Conservation (phyloP, 2,329 filamentous ascomycete genomes). For the Monilinia vaccinii-corymbosi region DNA sequence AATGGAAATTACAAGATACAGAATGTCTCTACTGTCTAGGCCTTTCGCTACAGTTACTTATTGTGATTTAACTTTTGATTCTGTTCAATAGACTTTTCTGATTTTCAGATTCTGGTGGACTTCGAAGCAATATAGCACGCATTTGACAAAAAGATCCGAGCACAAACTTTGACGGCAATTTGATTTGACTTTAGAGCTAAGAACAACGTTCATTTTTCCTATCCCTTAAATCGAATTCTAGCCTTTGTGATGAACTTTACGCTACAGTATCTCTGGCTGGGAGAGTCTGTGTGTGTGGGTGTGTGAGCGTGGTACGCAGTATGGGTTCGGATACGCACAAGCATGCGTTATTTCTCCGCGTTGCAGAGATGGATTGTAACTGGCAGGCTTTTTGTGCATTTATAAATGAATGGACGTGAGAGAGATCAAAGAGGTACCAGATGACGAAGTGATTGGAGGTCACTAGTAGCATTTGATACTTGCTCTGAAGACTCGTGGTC, state of each 20-base stretch:
- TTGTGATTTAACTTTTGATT: background rate
- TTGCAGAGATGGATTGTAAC: background rate
- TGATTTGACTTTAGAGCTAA: constrained; percentile 1
- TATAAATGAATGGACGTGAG: background rate
- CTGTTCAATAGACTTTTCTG: background rate
- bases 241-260: background rate
- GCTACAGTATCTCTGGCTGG: background rate
- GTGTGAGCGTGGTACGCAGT: background rate
- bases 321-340: background rate
- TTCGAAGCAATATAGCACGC: background rate
- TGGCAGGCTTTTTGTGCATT: background rate
- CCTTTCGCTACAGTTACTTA: background rate
- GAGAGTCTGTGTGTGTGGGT: background rate
- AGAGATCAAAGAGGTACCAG: background rate
- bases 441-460: background rate
- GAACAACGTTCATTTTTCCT: background rate
- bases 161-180: background rate
- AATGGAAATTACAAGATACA: no score
- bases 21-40: no score
- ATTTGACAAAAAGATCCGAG: background rate
- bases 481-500: background rate
- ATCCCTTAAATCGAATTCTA: background rate
- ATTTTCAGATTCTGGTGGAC: background rate
- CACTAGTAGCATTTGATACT: background rate
- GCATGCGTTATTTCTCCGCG: background rate